Base-by-base conservation (phyloP, 163 green algal genomes). In the Scenedesmus sp. region DNA sequence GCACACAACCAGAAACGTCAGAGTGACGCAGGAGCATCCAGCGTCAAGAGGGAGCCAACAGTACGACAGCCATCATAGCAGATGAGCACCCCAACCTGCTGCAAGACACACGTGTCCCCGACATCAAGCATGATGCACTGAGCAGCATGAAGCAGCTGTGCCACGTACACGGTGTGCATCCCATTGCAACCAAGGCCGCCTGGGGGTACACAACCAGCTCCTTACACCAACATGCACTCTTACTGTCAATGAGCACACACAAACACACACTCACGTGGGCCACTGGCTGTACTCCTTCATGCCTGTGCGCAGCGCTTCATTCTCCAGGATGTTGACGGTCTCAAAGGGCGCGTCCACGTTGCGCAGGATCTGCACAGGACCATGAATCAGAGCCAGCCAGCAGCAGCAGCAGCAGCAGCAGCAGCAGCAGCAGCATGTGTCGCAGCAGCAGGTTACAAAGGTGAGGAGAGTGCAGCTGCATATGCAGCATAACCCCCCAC, bases 261-360 rank as follows among this genome's bases (percentile, higher is more conserved):
- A 81, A 2, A 9, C 16, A 23, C 1, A 23, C 84, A n/a, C 79
- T 77, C 60, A 92, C 82, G 90, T 93, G 23, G 90, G 90, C 90
- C 90, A 93, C 86, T 97, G 94, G 23, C 92, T 97, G 93, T 97
- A 99, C 92, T 97, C 97, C 94, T 99, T 99, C 96, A 99, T 98
- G 88, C 97, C 97, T 76, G 62, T 94, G 26, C 97, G 93, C 57
- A 99, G 73, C 16, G 94, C 85, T 10, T 99, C 97, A 79, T 98
- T 95, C 66, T 97, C 96, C 88, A 99, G 88, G 55, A 99, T 98
- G 92, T 99, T 98, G 57, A 99, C 96, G 0, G 94, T 95, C 73
- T 98, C 96, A 91, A 96, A 99, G 1, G 94, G 94, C 5, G 95
- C 94, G 7, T 93, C 93, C 56, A 97, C 84, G 3, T 74, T 92